Base-by-base conservation (phyloP, 2,329 filamentous ascomycete genomes). In the Magnaporthiopsis incrustans region DNA sequence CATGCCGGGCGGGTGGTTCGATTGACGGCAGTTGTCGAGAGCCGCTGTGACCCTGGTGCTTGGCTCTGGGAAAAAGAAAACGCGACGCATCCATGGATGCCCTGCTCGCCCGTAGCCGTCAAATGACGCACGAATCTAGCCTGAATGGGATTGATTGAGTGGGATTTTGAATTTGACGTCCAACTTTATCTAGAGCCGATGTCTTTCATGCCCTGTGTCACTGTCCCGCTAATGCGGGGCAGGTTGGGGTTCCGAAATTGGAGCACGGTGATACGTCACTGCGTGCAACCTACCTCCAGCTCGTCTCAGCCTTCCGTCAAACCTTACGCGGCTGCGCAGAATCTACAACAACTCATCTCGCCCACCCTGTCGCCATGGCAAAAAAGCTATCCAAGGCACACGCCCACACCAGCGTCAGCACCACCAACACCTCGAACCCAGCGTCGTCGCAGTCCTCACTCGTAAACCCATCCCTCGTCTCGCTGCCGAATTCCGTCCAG, bases 371-470 rank as follows among this genome's bases (percentile, higher is more conserved):
- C 59, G n/a, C 26, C 59, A 68, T 67, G 25, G 61, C 64, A 59
- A 67, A 64, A 57, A 68, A 68, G 26, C 64, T 63, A 27, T 44
- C 32, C 56, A 63, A 63, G 57, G 56, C 44, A 18, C 18, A 58
- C 61, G 32, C 61, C 30, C 53, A 57, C 56, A 18, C 15, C 53
- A 62, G 61, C 53, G 53, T 62, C 44, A 38, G 22, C 61, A 62
- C 61, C 22, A 62, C 61, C 4, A 33, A 35, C 11, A 56, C 33
- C 61, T 58, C 61, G 25, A 33, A 56, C 56, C 57, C 61, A 10
- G 27, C 53, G 56, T 60, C 58, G 44, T 53, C 44, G 22, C 44
- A 53, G 10, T 53, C 44, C 18, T 53, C 44, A 2, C 44, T 53
- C 22, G 44, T 14, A 7, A 53, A 53, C 44, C 22, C 44, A 5